Evolutionary conservation across 805 yeast genomes (phyloP), one percentile per base, ranked within the genome.

Genomic region (Pichia eremophila): DNA sequence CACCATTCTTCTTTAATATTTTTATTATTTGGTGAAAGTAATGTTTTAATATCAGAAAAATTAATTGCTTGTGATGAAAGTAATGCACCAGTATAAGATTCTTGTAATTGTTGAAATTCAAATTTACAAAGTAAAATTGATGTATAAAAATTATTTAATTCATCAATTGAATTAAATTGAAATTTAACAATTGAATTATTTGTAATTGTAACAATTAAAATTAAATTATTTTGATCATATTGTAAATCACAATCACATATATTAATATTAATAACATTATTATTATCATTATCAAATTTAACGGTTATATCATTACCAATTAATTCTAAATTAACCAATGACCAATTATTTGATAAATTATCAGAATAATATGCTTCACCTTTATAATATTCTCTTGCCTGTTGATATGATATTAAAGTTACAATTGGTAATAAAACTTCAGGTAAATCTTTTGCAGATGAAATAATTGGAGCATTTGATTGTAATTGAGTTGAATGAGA

Each of bases 351-450:
- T 10, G 38, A 36, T 9, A 46, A 29, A 15, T 41, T 35, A 9
- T 34, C 11, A 22, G 35, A 36, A 15, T 34, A 49, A n/a, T 27
- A 47, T 6, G 45, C 29, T 18, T 40, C 25, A 5, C 53, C 55
- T 9, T 43, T 44, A 27, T 41, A 52, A 61, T 87, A 86, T 8
- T 77, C 70, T 43, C 95, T 71, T 25, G 78, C 72, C 51, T 78
- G 78, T 58, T 87, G 95, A 18, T 89, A 80, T 41, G 77, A 75
- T 47, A 85, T 69, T 53, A 87, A 70, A 19, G 86, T 81, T 37
- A 86, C 75, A 11, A 85, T 73, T 0, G 95, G 95, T 15, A 78
- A 64, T 59, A 87, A 69, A 58, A 85, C 91, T 15, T 77, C 77
- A 0, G 89, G 85, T 17, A 70, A 59, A 32, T 46, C 52, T 3